phyloP scores from a whole-genome alignment of 2,329 filamentous ascomycete genomes.

The Juglanconis oblonga region DNA sequence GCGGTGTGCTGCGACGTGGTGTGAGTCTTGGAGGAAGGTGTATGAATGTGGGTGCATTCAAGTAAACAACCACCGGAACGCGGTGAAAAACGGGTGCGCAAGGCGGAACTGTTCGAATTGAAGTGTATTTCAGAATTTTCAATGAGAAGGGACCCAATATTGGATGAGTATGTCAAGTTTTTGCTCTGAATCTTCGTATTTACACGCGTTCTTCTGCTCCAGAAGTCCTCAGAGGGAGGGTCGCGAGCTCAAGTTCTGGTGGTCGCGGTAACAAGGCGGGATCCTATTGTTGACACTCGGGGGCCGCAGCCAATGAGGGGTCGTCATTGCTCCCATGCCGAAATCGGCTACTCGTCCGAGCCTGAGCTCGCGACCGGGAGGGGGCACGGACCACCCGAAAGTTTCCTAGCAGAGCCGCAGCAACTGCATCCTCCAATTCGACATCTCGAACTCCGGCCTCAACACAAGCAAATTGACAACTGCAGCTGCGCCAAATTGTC shows the following conservation, averaged over 20 bases:
- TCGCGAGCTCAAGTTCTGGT: background rate
- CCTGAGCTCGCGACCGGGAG: background rate
- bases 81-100: background rate
- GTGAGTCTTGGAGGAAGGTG: background rate
- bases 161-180: too few species aligned
- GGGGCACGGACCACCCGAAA: constrained; percentile 15
- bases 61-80: background rate
- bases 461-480: background rate
- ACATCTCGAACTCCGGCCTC: background rate
- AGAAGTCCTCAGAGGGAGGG: background rate
- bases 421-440: background rate
- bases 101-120: background rate
- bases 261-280: constrained; percentile 6
- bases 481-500: background rate
- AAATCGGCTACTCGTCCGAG: background rate
- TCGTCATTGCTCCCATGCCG: background rate
- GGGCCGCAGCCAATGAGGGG: constrained; percentile 15
- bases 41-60: background rate
- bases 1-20: background rate
- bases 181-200: background rate
- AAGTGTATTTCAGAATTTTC: background rate
- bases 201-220: background rate
- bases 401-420: constrained; percentile 4
- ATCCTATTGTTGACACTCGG: constrained; percentile 18
- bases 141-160: background rate